Evolutionary conservation across 2,329 filamentous ascomycete species (phyloP).

Genomic region (Beauveria varroae): DNA sequence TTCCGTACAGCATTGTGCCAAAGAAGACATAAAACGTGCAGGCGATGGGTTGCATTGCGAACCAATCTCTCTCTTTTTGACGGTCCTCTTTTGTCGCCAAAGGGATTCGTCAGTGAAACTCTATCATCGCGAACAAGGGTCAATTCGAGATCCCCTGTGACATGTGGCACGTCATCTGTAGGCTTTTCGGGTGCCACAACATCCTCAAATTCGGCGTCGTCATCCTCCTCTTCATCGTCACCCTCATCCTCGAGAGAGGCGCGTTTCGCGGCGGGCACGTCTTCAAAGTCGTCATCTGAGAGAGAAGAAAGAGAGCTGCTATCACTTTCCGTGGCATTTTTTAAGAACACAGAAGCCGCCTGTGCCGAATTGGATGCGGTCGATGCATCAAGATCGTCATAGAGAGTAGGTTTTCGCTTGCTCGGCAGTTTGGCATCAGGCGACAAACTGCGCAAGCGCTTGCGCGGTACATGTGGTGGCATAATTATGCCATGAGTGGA

Average conservation of each 20-base stretch:
- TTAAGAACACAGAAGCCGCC: slow-evolving; percentile 33
- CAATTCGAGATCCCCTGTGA: slow-evolving; percentile 63
- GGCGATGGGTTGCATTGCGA: slow-evolving; percentile 70
- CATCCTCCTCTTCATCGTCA: slow-evolving; percentile 43
- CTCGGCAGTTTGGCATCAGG: slow-evolving; percentile 18
- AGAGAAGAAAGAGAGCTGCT: slow-evolving; percentile 45
- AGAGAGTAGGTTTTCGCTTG: slow-evolving; percentile 48
- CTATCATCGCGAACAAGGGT: slow-evolving; percentile 55
- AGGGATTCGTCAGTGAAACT: slow-evolving; percentile 53
- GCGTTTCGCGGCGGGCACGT: slow-evolving; percentile 57
- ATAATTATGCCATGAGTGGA: slow-evolving; percentile 33
- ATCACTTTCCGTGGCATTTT: slow-evolving; percentile 36
- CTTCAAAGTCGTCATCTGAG: slow-evolving; percentile 52
- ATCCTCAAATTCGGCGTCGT: slow-evolving; percentile 54
- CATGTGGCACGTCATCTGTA: slow-evolving; percentile 32
- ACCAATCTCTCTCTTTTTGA: slow-evolving; percentile 78
- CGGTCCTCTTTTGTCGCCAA: slow-evolving; percentile 70
- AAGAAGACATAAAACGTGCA: slow-evolving; percentile 81
- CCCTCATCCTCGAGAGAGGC: slow-evolving; percentile 27
- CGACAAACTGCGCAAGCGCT: slow-evolving; percentile 45
- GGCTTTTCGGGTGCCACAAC: slow-evolving; percentile 33
- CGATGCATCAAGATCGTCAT: slow-evolving; percentile 51
- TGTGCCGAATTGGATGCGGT: slow-evolving; percentile 36
- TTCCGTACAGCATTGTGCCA: slow-evolving; percentile 88
- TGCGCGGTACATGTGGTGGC: slow-evolving; percentile 62